phyloP scores from a whole-genome alignment of 179 eudicot species.

The Spinacia oleracea region DNA sequence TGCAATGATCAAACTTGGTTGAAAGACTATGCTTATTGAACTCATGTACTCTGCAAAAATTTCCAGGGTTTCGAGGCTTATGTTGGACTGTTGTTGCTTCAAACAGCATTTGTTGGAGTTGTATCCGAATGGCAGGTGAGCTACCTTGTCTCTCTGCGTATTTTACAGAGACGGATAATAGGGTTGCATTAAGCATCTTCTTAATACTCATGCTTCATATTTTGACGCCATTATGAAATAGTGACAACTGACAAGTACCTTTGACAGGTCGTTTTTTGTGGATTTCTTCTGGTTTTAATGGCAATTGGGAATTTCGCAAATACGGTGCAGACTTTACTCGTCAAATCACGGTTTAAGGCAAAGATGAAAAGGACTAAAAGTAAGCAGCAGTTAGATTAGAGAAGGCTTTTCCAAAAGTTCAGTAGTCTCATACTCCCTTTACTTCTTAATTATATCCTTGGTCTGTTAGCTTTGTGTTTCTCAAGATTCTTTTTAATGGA shows the following conservation, averaged over 20 bases:
- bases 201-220: not conserved
- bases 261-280: constrained; percentile 52
- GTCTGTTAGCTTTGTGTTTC: not conserved
- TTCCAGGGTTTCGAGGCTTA: constrained; percentile 58
- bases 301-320: constrained; percentile 51
- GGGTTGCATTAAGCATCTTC: not conserved
- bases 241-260: not conserved
- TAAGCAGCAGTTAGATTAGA: constrained; percentile 43
- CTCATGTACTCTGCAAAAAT: not conserved
- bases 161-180: not conserved
- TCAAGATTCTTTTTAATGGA: not conserved
- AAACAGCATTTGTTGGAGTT: constrained; percentile 46
- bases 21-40: constrained; percentile 16
- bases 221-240: not conserved
- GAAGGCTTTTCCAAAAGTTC: not conserved
- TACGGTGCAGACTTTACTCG: constrained; percentile 50
- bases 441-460: not conserved
- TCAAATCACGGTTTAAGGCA: constrained; percentile 51
- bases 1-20: not conserved
- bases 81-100: constrained; percentile 48
- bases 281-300: constrained; percentile 47
- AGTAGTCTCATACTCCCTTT: not conserved
- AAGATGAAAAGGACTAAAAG: constrained; percentile 58
- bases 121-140: constrained; percentile 59
- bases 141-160: not conserved